Evolutionary conservation across 2,329 filamentous ascomycete genomes (phyloP), one percentile per base, ranked within the genome.

Genomic region (Colletotrichum zoysiae): DNA sequence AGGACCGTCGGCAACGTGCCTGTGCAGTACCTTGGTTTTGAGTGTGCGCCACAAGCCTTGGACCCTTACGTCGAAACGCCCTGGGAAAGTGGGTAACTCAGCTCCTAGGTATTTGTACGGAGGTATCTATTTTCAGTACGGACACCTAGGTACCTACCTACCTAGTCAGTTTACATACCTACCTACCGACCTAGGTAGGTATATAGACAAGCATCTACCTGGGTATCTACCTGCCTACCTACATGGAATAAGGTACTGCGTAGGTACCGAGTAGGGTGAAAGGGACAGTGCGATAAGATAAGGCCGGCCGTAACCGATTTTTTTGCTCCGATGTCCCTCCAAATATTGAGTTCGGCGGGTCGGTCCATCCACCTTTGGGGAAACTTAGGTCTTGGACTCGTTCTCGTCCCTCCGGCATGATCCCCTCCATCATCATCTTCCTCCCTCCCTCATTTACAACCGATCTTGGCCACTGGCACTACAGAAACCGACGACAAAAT

Each of bases 401-500:
- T 23, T 3, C 35, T 44, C 23, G 33, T n/a, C 26, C 26, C 26
- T 26, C 26, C 26, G 40, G 58, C 64, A 53, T 65, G 58, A 46
- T 58, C 30, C 67, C 46, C 50, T 26, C 30, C 51, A 51, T 38
- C 35, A 57, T 51, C 38, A 9, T 12, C 40, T 42, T 14, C 14
- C 40, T 42, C 38, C 46, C 46, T 70, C 42, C 51, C 70, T 44
- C 51, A 42, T 42, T 12, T 35, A 53, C 38, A 42, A 42, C 46
- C 23, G 18, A 9, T 12, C 30, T 23, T 58, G 44, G 33, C 56
- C 16, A 70, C 74, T 8, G 71, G 74, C 20, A 80, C 78, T 18
- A 79, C 78, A 12, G 79, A 80, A 65, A 67, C 78, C 59, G 79
- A 81, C 71, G 5, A 46, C 18, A 67, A 71, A 73, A 81, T 81